These are phyloP conservation scores for Venturia effusa DNA, from an alignment of 2,329 filamentous ascomycete species.

Conservation along the genomic window DNA sequence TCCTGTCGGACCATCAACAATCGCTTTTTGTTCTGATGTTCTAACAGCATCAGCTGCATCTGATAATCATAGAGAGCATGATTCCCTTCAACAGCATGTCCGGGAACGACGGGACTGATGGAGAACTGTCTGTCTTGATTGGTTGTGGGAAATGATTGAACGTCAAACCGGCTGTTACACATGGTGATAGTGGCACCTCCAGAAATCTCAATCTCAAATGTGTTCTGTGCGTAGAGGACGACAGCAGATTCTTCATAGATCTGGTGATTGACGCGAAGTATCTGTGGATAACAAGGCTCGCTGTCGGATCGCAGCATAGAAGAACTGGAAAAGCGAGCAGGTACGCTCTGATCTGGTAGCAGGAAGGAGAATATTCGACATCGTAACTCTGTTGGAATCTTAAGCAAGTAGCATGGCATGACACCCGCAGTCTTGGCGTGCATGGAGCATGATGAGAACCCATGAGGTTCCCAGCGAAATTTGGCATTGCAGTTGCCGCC, in stretches of 20 bases:
- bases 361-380: constrained; percentile 2
- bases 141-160: background rate
- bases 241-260: background rate
- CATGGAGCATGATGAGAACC: background rate
- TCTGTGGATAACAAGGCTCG: background rate
- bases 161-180: background rate
- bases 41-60: constrained; percentile 78
- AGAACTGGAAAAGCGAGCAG: background rate
- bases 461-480: background rate
- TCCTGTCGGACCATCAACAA: constrained; percentile 77
- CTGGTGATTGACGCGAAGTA: background rate
- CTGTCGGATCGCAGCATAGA: background rate
- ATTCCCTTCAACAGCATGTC: constrained; percentile 23
- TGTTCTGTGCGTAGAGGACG: background rate
- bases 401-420: background rate
- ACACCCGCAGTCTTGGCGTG: background rate
- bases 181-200: background rate
- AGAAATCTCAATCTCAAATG: background rate
- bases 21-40: constrained; percentile 83
- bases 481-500: background rate
- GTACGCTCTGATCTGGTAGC: background rate
- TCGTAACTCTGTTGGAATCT: background rate
- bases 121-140: background rate
- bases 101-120: background rate
- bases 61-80: constrained; percentile 80